A percentile compares a stretch with the other conserved stretches of the same genome.
Evolutionary conservation across 2,329 filamentous ascomycete species (phyloP).

Genomic region (Fusarium sp.): DNA sequence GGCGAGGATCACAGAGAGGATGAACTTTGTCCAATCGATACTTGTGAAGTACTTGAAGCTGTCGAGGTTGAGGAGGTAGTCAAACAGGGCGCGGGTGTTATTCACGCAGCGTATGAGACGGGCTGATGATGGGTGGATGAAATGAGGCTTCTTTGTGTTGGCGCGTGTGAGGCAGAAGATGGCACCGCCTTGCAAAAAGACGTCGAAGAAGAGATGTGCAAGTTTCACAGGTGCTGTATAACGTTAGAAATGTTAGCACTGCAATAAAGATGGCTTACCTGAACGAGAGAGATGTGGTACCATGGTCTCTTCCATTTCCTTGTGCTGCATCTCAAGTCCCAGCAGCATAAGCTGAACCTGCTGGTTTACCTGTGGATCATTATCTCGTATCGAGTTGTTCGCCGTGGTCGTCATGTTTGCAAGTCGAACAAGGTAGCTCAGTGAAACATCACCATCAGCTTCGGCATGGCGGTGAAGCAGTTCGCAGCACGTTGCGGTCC

Average conservation of each 20-base stretch:
- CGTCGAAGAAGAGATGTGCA: constrained; percentile 47
- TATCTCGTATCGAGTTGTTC: constrained; percentile 43
- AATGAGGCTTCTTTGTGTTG: neutral
- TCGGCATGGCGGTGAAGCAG: constrained; percentile 51
- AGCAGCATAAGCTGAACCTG: constrained; percentile 56
- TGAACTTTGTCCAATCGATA: constrained; percentile 55
- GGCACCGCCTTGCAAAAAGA: constrained; percentile 52
- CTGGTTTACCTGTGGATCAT: constrained; percentile 46
- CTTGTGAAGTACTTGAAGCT: constrained; percentile 51
- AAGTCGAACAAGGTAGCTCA: constrained; percentile 56
- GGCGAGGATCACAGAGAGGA: constrained; percentile 53
- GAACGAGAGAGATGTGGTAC: constrained; percentile 44
- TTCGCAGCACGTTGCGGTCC: constrained; percentile 57
- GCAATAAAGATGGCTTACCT: constrained; percentile 7
- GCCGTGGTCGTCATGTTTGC: constrained; percentile 53
- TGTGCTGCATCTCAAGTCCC: constrained; percentile 58
- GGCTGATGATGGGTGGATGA: constrained; percentile 23
- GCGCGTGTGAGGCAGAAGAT: constrained; percentile 43
- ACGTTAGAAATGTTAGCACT: constrained; percentile 25
- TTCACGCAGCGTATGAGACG: constrained; percentile 39
- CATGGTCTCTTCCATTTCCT: constrained; percentile 52
- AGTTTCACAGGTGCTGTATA: constrained; percentile 43
- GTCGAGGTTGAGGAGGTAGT: constrained; percentile 44
- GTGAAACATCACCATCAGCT: constrained; percentile 51
- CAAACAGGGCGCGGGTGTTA: constrained; percentile 46